These are phyloP conservation scores for Plasmodium knowlesi DNA, from an alignment of 169 alveolate species.

Conservation along the genomic window DNA sequence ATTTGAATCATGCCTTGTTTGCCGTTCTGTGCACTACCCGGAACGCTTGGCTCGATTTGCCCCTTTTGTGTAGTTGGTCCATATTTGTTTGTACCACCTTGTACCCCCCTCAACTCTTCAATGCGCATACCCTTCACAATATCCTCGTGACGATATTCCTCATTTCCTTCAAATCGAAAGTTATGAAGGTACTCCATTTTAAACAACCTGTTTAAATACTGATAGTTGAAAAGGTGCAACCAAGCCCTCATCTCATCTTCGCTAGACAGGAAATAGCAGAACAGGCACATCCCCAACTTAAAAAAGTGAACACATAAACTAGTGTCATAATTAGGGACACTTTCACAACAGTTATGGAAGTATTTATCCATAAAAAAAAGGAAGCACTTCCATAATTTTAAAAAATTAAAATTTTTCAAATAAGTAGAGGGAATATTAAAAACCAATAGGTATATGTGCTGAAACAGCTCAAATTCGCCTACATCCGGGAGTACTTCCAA, in stretches of 20 bases:
- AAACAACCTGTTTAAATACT: slow-evolving; percentile 15
- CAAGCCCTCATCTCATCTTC: slow-evolving; percentile 20
- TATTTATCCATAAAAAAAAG: slow-evolving; percentile 1
- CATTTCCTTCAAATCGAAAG: slow-evolving; percentile 15
- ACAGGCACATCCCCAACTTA: slow-evolving; percentile 44
- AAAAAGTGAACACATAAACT: slow-evolving; percentile 26
- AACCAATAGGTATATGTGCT: slow-evolving; percentile 34
- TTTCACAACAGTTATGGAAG: slow-evolving; percentile 22
- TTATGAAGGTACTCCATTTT: slow-evolving; percentile 10
- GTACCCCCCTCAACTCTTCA: neutral
- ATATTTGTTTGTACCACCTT: neutral
- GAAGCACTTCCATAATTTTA: slow-evolving; percentile 37
- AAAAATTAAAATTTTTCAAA: slow-evolving; percentile 39
- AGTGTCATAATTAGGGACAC: slow-evolving; percentile 48
- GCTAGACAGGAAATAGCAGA: slow-evolving; percentile 17
- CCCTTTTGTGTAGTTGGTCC: neutral
- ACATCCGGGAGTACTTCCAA: slow-evolving; percentile 17
- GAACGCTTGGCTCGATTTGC: neutral
- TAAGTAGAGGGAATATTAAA: slow-evolving; percentile 48
- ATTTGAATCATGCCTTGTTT: neutral
- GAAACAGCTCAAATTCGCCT: slow-evolving; percentile 50
- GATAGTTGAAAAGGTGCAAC: slow-evolving; percentile 54
- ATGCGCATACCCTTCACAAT: neutral
- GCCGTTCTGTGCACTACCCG: neutral
- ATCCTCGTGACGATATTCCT: slow-evolving; percentile 16